These are phyloP conservation scores for Fonsecaea pedrosoi DNA, from an alignment of 2,329 filamentous ascomycete species.

Conservation along the genomic window DNA sequence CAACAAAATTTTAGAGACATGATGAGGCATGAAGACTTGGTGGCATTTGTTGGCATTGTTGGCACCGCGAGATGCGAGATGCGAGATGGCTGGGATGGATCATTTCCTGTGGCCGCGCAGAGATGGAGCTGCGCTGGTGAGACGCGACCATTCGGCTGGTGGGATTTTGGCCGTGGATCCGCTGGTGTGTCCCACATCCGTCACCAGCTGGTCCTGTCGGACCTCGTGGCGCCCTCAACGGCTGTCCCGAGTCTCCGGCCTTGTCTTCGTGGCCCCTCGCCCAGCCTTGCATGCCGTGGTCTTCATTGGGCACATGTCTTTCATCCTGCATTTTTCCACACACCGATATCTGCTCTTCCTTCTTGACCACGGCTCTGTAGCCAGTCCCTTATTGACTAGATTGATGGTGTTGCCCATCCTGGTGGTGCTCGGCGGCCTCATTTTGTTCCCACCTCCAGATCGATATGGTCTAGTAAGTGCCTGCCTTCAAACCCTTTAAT, in stretches of 20 bases:
- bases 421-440: background rate
- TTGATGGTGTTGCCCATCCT: background rate
- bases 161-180: background rate
- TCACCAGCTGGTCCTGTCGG: background rate
- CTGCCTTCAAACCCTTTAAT: constrained; percentile 89
- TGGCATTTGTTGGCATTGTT: constrained; percentile 21
- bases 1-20: constrained; percentile 11
- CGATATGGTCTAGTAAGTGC: constrained; percentile 36
- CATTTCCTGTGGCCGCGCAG: constrained; percentile 6
- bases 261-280: background rate
- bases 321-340: background rate
- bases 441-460: background rate
- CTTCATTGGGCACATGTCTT: constrained; percentile 2
- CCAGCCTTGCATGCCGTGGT: constrained; percentile 8
- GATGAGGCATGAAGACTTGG: constrained; percentile 3
- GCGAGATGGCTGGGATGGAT: constrained; percentile 28
- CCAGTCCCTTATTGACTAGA: background rate
- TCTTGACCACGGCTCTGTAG: background rate
- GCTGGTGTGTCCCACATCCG: background rate
- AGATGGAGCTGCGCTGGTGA: constrained; percentile 6
- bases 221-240: background rate
- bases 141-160: constrained; percentile 12
- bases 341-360: background rate
- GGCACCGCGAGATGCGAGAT: constrained; percentile 20
- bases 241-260: background rate